phyloP scores from a whole-genome alignment of 306 rosid species.

The Lathyrus sativus region DNA sequence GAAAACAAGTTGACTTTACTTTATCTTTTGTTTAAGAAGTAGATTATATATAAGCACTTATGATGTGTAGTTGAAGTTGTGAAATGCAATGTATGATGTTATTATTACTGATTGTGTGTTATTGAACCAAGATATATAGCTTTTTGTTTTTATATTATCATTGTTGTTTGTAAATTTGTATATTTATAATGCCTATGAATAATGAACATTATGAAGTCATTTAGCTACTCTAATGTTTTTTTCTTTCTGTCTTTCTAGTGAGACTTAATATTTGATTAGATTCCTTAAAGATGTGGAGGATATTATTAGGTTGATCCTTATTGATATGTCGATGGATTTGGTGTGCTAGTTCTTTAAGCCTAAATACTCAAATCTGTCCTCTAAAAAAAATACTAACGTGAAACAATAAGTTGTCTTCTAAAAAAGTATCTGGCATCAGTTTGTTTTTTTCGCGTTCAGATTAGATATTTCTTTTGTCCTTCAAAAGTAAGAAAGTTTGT shows the following conservation, averaged over 20 bases:
- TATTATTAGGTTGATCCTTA: background rate
- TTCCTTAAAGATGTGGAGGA: background rate
- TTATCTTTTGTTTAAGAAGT: too few species aligned
- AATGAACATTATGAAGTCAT: constrained; percentile 17
- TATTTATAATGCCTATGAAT: background rate
- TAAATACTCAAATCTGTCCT: background rate
- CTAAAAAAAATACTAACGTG: background rate
- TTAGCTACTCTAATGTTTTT: background rate
- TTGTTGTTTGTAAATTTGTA: background rate
- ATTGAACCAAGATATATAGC: constrained; percentile 2
- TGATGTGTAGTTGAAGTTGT: background rate
- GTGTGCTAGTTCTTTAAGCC: background rate
- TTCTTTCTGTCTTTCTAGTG: background rate
- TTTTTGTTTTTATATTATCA: background rate
- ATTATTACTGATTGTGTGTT: background rate
- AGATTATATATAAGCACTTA: too few species aligned
- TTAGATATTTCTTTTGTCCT: background rate
- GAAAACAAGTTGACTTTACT: too few species aligned
- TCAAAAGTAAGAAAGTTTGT: background rate
- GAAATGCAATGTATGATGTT: constrained; percentile 26
- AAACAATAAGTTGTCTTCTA: constrained; percentile 2
- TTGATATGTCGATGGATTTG: background rate
- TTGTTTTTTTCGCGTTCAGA: background rate
- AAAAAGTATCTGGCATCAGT: background rate
- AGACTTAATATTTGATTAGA: background rate